A percentile compares a stretch with the other conserved stretches of the same genome.
Conservation (phyloP, 805 yeast species). For the Candida ascalaphidarum region DNA sequence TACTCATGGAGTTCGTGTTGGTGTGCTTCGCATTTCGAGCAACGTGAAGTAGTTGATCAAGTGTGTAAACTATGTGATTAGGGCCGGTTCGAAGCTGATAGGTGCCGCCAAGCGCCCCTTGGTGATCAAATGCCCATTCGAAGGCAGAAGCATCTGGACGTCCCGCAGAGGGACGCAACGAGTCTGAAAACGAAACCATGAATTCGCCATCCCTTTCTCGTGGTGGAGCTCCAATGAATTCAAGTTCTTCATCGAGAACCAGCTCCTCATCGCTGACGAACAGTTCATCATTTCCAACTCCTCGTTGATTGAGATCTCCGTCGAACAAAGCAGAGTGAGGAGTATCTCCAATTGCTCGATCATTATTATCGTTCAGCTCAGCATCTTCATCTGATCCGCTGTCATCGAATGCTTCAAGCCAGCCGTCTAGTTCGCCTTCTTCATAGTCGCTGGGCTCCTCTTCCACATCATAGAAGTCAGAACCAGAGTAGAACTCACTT, state of each 20-base stretch:
- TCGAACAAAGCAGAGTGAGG: too few species aligned
- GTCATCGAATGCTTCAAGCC: constrained; percentile 32
- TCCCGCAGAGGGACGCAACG: not conserved
- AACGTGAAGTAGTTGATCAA: too few species aligned
- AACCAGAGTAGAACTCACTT: constrained; percentile 12
- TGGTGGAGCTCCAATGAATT: constrained; percentile 3
- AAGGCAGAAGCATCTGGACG: not conserved
- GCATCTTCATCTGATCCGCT: constrained; percentile 11
- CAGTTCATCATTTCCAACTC: not conserved
- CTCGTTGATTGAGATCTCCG: constrained; percentile 12
- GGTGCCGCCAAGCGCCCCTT: too few species aligned
- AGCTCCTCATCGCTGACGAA: constrained; percentile 2
- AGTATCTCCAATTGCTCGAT: too few species aligned
- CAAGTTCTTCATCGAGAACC: constrained; percentile 4
- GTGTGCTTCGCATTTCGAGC: too few species aligned
- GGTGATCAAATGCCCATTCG: too few species aligned
- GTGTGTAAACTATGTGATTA: too few species aligned
- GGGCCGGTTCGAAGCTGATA: too few species aligned
- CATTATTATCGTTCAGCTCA: constrained; percentile 8
- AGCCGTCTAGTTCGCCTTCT: constrained; percentile 29
- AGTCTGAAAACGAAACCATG: not conserved
- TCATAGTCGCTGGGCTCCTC: constrained; percentile 23
- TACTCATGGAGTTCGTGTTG: constrained; percentile 9
- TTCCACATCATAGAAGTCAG: constrained; percentile 19
- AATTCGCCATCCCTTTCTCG: not conserved